Conservation (phyloP, 257 asterid species). For the Catharanthus roseus region DNA sequence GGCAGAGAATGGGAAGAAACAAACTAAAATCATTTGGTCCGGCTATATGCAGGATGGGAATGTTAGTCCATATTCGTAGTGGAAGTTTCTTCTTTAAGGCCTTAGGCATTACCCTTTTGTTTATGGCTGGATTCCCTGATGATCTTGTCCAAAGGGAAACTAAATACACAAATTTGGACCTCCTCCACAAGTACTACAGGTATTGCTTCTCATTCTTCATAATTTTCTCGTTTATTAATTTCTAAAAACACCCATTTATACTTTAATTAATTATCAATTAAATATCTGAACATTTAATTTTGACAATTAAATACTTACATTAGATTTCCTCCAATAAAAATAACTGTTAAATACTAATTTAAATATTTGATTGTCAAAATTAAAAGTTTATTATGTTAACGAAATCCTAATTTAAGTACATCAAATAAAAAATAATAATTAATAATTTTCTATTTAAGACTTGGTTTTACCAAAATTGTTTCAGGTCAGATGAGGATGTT, state of each 20-base stretch:
- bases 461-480: not conserved
- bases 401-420: too few species aligned
- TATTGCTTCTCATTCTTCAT: not conserved
- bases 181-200: slow-evolving; percentile 29
- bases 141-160: slow-evolving; percentile 28
- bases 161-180: slow-evolving; percentile 27
- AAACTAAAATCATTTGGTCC: slow-evolving; percentile 31
- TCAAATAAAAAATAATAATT: too few species aligned
- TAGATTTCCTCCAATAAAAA: too few species aligned
- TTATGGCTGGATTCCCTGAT: slow-evolving; percentile 30
- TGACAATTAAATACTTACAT: too few species aligned
- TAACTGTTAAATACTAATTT: too few species aligned
- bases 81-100: slow-evolving; percentile 33
- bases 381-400: too few species aligned
- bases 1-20: slow-evolving; percentile 34
- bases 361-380: too few species aligned
- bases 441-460: too few species aligned
- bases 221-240: not conserved
- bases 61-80: slow-evolving; percentile 24
- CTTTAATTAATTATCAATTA: too few species aligned
- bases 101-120: slow-evolving; percentile 30
- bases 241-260: too few species aligned
- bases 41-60: slow-evolving; percentile 25
- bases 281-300: not conserved
- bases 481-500: slow-evolving; percentile 29